These are phyloP conservation scores for Annona cherimola DNA, from an alignment of 164 flowering plant genomes.

Conservation along the genomic window DNA sequence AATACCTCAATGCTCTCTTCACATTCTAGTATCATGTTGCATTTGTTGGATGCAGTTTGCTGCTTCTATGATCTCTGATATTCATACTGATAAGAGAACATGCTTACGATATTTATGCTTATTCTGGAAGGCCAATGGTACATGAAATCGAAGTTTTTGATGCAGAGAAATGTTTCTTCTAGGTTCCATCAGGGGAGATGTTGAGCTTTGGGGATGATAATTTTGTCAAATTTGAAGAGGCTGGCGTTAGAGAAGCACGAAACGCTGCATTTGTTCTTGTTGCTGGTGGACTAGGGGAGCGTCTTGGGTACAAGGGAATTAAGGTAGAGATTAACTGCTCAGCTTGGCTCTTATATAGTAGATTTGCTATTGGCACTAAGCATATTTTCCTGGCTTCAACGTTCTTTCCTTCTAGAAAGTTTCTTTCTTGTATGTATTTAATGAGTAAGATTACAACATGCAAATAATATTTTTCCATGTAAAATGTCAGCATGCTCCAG, in stretches of 20 bases:
- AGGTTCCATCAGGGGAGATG: conserved; percentile 94
- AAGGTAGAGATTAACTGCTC: conserved; percentile 44
- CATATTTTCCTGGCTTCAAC: background rate
- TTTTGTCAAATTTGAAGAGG: conserved; percentile 68
- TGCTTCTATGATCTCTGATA: background rate
- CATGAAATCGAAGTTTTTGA: background rate
- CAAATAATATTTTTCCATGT: background rate
- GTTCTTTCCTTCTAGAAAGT: background rate
- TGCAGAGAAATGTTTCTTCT: conserved; percentile 13
- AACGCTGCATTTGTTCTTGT: conserved; percentile 97
- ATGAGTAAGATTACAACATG: background rate
- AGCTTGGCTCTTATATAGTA: background rate
- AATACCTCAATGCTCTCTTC: background rate
- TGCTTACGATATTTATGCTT: background rate
- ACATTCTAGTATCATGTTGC: background rate
- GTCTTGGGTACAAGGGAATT: conserved; percentile 96
- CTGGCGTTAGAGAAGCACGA: conserved; percentile 65
- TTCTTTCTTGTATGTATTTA: background rate
- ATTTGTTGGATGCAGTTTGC: background rate
- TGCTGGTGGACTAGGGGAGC: conserved; percentile 99
- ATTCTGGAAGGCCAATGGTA: background rate
- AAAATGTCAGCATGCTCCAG: background rate
- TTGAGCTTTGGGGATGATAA: conserved; percentile 67
- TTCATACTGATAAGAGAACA: background rate
- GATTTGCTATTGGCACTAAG: too few relatives aligned